phyloP scores from a whole-genome alignment of 2,329 filamentous ascomycete species.

The Clonostachys byssicola region DNA sequence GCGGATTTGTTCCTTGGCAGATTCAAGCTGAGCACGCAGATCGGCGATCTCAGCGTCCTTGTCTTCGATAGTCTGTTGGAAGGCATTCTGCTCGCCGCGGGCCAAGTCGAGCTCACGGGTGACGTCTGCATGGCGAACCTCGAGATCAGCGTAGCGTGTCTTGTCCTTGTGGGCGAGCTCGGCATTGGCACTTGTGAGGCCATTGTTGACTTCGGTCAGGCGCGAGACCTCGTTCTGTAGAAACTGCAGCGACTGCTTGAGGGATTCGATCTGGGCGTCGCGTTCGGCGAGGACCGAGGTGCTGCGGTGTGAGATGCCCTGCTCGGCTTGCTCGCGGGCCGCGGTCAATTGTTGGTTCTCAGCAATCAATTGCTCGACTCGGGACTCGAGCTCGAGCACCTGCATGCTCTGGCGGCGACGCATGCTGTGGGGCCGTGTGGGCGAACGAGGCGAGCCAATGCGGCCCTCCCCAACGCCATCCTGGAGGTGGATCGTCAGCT shows the following conservation, averaged over 20 bases:
- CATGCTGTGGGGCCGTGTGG: constrained; percentile 91
- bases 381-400: constrained; percentile 83
- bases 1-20: constrained; percentile 60
- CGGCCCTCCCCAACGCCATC: constrained; percentile 91
- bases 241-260: constrained; percentile 74
- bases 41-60: constrained; percentile 82
- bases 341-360: constrained; percentile 81
- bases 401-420: constrained; percentile 98
- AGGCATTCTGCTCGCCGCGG: constrained; percentile 58
- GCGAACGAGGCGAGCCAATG: constrained; percentile 82
- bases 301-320: constrained; percentile 59
- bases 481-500: constrained; percentile 40
- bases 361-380: constrained; percentile 76
- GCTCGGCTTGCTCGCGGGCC: constrained; percentile 66
- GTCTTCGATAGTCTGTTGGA: constrained; percentile 63
- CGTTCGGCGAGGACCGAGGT: constrained; percentile 72
- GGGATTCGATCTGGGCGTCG: constrained; percentile 79
- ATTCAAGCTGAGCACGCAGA: constrained; percentile 73
- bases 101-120: constrained; percentile 66
- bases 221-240: constrained; percentile 78
- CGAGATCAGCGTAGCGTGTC: constrained; percentile 63
- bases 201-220: constrained; percentile 78
- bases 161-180: constrained; percentile 69
- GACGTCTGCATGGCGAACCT: constrained; percentile 62
- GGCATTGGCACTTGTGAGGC: constrained; percentile 71